A percentile compares a stretch with the other conserved stretches of the same genome.
These are phyloP conservation scores for Cyberlindnera petersonii DNA, from an alignment of 805 yeast species.

Conservation along the genomic window DNA sequence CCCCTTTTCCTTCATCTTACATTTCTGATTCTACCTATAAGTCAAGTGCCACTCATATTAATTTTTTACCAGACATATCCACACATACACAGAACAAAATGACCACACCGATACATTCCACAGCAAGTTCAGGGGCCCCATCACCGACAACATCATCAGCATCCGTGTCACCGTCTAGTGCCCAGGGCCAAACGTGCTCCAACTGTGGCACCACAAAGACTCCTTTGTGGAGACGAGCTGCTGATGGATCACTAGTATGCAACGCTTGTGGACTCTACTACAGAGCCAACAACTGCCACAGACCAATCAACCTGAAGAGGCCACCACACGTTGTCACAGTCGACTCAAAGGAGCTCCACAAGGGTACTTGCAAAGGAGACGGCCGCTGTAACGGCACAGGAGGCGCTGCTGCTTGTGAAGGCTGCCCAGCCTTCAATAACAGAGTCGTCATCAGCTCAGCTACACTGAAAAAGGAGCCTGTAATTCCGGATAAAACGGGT, in stretches of 20 bases:
- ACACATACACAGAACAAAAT: neutral
- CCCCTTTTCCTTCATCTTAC: no score
- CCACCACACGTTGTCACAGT: conserved; percentile 80
- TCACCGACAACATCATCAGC: neutral
- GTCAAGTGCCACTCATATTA: no score
- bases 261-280: conserved; percentile 93
- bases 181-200: conserved; percentile 46
- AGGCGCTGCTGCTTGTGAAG: conserved; percentile 72
- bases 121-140: neutral
- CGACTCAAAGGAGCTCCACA: conserved; percentile 35
- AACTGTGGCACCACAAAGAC: conserved; percentile 88
- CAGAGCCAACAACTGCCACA: conserved; percentile 84
- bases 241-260: conserved; percentile 85
- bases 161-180: conserved; percentile 3
- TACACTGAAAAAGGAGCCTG: conserved; percentile 11
- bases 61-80: no score
- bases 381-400: conserved; percentile 85
- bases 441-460: conserved; percentile 40
- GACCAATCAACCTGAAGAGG: conserved; percentile 81
- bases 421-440: conserved; percentile 82
- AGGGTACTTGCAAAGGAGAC: conserved; percentile 28
- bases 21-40: no score
- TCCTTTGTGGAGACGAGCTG: conserved; percentile 90
- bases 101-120: conserved; percentile 1
- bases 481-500: neutral